Evolutionary conservation across 2,329 filamentous ascomycete species (phyloP), one percentile per base, ranked within the genome.

Genomic region (Aspergillus novoparasiticus): DNA sequence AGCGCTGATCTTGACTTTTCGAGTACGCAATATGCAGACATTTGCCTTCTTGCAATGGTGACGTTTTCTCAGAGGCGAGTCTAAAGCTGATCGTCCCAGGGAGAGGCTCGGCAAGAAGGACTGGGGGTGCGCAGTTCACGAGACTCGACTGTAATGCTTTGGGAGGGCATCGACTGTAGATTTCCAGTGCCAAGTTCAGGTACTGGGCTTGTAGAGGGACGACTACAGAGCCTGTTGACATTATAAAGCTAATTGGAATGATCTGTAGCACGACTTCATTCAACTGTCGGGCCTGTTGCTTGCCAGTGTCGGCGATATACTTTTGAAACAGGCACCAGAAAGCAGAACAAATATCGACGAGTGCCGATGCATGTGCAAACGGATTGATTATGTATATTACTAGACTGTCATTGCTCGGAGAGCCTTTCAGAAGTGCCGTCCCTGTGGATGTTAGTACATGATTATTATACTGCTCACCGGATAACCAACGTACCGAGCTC

Each of bases 381-480:
- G 86, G 85, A 67, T 87, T 84, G 57, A 89, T 72, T 61, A 89
- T 83, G 70, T 87, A 89, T 54, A 89, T 78, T 39, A 89, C 83
- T 51, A 85, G 78, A 64, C 79, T 84, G 16, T 79, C 74, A 11
- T 71, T 72, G 36, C 66, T 72, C 14, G 73, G 68, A 19, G 77
- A 65, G 32, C 72, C 66, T 43, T 75, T 74, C 2, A 76, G 70
- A 28, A 82, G 69, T 56, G 76, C 72, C 16, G 64, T 69, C 23
- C 77, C 80, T 79, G 34, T n/a, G 28, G 34, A 41, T 21, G 60
- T 73, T 64, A 72, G 67, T 58, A n/a, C 34, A 41, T 61, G 28
- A 8, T 32, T 4, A 6, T 12, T 21, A n/a, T 16, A 23, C 30
- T 12, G 28, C 19, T 41, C 39, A 41, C 39, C 39, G 16, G 48